Evolutionary conservation across 768 basidiomycete genomes (phyloP), one percentile per base, ranked within the genome.

Genomic region (Calvatia gigantea): DNA sequence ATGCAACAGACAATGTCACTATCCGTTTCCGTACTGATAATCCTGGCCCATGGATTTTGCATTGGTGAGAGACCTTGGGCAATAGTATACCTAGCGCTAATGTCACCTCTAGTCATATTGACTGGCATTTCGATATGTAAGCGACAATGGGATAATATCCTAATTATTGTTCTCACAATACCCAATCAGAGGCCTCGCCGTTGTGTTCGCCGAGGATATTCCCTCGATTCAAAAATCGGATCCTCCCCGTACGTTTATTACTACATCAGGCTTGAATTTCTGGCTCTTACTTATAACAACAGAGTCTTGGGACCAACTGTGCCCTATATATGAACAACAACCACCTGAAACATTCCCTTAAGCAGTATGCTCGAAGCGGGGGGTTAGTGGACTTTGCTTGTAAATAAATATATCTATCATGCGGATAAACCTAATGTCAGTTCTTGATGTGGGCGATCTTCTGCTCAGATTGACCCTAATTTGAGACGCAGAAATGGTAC

Each of bases 11-110:
- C 46, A 69, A 73, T 8, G 75, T 77, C 14, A 78, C 76, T 2
- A 65, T 85, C 47, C 75, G 83, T 9, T 85, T 83, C 70, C 62
- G 69, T 25, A 83, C 83, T 3, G 81, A 86, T 62, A 86, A 85
- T 65, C 69, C 84, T 0, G 85, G 84, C 6, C 76, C 77, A 8
- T 82, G 80, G 76, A 69, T 73, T 62, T 58, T 73, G 29, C 73
- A 72, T 39, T 69, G 70, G 70, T 70, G 47, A 38, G 62, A 58
- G 28, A 66, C 49, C 33, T 70, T 69, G 65, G 66, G 42, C 39
- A 58, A 4, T 48, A 48, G 43, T 5, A 17, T n/a, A 38, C 33
- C 45, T 45, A 61, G 32, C 31, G 43, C 49, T 54, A 9, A 32
- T 41, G 51, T 9, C 35, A 38, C 28, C 42, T 25, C n/a, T 21